A percentile compares a stretch with the other conserved stretches of the same genome.
Conservation (phyloP, 768 basidiomycete genomes). For the Cystofilobasidium ferigula region DNA sequence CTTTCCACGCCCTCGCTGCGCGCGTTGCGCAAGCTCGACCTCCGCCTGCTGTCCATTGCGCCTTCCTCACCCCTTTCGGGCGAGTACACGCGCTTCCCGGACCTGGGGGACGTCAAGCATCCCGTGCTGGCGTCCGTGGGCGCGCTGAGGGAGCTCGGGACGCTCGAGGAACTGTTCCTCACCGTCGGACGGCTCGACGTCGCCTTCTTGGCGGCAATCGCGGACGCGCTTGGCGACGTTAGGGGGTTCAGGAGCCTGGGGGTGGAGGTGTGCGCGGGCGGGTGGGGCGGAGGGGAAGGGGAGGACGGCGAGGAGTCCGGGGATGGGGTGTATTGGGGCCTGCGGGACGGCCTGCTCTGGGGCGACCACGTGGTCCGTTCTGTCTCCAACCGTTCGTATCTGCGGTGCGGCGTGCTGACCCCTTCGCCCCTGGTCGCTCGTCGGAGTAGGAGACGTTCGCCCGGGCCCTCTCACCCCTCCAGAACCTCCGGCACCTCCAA, state of each 20-base stretch:
- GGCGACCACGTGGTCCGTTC: not conserved
- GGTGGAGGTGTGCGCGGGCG: not conserved
- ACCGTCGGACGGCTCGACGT: conserved; percentile 5
- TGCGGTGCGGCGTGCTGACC: not conserved
- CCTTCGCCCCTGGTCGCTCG: not conserved
- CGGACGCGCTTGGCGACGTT: not conserved
- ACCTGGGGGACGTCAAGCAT: not conserved
- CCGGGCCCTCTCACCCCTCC: not conserved
- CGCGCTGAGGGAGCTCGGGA: not conserved
- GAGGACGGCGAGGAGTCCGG: not conserved
- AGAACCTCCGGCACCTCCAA: not conserved
- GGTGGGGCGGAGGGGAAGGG: not conserved
- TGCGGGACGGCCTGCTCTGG: not conserved
- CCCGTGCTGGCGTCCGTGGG: not conserved
- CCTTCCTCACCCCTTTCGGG: not conserved
- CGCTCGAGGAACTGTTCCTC: not conserved
- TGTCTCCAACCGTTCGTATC: not conserved
- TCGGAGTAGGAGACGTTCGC: not conserved
- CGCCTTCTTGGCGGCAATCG: not conserved
- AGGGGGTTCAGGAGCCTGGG: not conserved
- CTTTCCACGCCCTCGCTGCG: not conserved
- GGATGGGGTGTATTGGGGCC: not conserved
- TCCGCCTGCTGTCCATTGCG: not conserved
- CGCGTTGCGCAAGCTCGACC: not conserved
- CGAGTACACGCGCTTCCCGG: not conserved